phyloP scores from a whole-genome alignment of 1,284 basidiomycete species.

The Naganishia albida region DNA sequence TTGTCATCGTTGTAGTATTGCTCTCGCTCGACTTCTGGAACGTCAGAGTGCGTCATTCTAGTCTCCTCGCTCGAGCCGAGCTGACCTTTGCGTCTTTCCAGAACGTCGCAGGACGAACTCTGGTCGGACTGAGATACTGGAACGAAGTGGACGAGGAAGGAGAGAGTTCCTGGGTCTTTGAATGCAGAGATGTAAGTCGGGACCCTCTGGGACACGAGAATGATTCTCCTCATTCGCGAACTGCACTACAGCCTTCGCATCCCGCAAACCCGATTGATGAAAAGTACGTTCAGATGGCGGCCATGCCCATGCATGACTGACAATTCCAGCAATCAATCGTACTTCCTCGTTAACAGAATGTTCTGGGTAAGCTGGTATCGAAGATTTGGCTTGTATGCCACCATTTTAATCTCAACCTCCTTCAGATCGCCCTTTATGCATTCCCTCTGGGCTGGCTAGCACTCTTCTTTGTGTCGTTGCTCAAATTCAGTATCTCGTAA shows the following conservation, averaged over 20 bases:
- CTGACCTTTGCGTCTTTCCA: constrained; percentile 45
- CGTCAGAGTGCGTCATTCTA: constrained; percentile 66
- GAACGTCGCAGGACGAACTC: constrained; percentile 86
- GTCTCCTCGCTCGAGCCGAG: neutral
- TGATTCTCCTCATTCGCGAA: neutral
- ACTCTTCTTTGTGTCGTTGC: constrained; percentile 79
- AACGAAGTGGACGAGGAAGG: constrained; percentile 97
- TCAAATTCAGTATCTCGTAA: constrained; percentile 82
- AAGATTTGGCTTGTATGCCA: neutral
- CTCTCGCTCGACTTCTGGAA: constrained; percentile 97
- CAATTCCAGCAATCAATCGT: too few relatives aligned
- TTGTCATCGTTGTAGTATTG: constrained; percentile 84
- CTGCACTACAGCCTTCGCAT: constrained; percentile 69
- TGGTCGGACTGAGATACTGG: constrained; percentile 93
- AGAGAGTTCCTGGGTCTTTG: constrained; percentile 93
- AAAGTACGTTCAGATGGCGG: constrained; percentile 60
- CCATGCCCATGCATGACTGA: constrained; percentile 2
- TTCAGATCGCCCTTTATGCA: constrained; percentile 79
- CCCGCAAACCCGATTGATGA: constrained; percentile 88
- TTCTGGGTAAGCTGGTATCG: constrained; percentile 68
- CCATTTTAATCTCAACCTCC: constrained; percentile 8
- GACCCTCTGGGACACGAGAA: neutral
- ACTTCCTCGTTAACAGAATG: constrained; percentile 63
- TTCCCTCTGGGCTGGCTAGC: constrained; percentile 85
- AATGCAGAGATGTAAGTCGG: constrained; percentile 77